Base-by-base conservation (phyloP, 768 basidiomycete species). In the Trametopsis cervina region DNA sequence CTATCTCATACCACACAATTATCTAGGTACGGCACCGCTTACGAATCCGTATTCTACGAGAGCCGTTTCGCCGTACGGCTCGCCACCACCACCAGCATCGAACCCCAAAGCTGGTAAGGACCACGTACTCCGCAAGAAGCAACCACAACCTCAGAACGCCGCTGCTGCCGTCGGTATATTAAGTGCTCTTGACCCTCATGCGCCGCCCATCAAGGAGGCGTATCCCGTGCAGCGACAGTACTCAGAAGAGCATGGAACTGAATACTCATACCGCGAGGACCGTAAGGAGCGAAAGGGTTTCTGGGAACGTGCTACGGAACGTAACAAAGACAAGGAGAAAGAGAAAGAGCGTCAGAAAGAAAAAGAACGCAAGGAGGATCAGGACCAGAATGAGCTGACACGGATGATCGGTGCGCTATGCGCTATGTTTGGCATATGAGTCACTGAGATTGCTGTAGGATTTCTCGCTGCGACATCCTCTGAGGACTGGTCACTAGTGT, bases 401-500 rank as follows among this genome's bases (percentile, higher is more conserved):
- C 71, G 79, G 46, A 81, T 84, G 82, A 86, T 87, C 51, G 84
- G 84, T 84, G 55, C 49, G 66, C 57, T 23, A 21, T 20, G 12
- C 23, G 11, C 18, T 17, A 20, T 22, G 25, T 46, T 18, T 6
- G 6, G 15, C 15, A 33, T 7, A 7, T 33, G 9, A 33, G 7
- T 7, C 29, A 15, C 29, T 33, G 15, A 33, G 29, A 33, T 33
- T 33, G 9, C 9, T 12, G n/a, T 40, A 88, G 86, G 84, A 0
- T 88, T 76, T 57, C 69, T 89, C 13, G 84, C 85, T 1, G 85
- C 85, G 0, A 88, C 85, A 0, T 74, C 83, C 0, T 83, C 88
- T 2, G 88, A 91, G 60, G 86, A 91, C 59, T 89, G 87, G 83
- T 64, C 75, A 0, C 74, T 90, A 24, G 85, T 93, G 0, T 71